Evolutionary conservation across 768 basidiomycete genomes (phyloP), one percentile per base, ranked within the genome.

Genomic region (Paxillus rubicundulus): DNA sequence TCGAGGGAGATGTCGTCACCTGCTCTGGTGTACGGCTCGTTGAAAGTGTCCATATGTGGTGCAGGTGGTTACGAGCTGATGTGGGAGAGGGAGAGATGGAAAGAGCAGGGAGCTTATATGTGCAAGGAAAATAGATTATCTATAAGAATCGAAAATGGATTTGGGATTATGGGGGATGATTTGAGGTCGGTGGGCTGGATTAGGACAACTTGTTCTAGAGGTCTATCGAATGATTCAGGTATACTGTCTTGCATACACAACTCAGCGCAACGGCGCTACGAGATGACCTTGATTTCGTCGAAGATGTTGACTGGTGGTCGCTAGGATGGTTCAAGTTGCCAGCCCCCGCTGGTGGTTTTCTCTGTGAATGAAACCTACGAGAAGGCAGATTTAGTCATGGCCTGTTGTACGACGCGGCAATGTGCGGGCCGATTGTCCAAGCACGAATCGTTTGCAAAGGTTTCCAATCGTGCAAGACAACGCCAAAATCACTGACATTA

Each of bases 1-100:
- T 81, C 80, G 64, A 89, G 77, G 39, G 82, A 82, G 63, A 87
- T 75, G 64, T 85, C 78, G 73, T 85, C 82, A 45, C 81, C 84
- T 14, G 74, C 71, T 59, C 81, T 76, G 3, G 81, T 84, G 68
- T 85, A 84, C 17, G 85, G 86, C 56, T 89, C 86, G 53, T 79
- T 70, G 74, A 88, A 90, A 24, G 83, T 83, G 71, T 90, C 85
- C 83, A 88, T 87, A 54, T 7, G 45, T 45, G 55, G 44, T 57
- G 53, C 42, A 9, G 12, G 37, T 34, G 38, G 27, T 9, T 27
- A 5, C 9, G 24, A n/a, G 10, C 40, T 42, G 20, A 33, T 13
- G 33, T 14, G 43, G 17, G n/a, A 13, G 28, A 42, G 42, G 28
- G 24, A 20, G 13, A 2, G 2, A 36, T 5, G 40, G 46, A 13